Evolutionary conservation across 768 basidiomycete species (phyloP).

Genomic region (Stropharia rugosoannulata): DNA sequence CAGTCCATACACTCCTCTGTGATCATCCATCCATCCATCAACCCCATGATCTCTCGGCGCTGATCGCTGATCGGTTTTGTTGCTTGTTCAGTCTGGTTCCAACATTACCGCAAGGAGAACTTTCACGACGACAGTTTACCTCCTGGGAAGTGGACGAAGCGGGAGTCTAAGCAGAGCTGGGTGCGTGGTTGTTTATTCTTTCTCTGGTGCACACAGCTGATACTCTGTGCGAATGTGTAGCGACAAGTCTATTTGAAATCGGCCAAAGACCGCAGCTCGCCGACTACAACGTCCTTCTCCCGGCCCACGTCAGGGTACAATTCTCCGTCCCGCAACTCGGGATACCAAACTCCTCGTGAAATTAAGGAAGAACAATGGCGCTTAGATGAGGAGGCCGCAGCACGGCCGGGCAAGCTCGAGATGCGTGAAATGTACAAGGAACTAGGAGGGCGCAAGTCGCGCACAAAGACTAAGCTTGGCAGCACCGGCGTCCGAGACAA

Average conservation of each 20-base stretch:
- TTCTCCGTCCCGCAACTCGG: slow-evolving; percentile 48
- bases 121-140: slow-evolving; percentile 80
- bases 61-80: not conserved
- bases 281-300: slow-evolving; percentile 31
- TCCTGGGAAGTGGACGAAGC: slow-evolving; percentile 87
- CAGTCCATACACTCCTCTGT: slow-evolving; percentile 12
- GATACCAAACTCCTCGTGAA: slow-evolving; percentile 79
- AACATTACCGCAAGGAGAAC: slow-evolving; percentile 83
- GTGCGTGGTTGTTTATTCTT: slow-evolving; percentile 30
- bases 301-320: slow-evolving; percentile 43
- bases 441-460: slow-evolving; percentile 80
- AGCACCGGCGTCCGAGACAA: slow-evolving; percentile 68
- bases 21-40: not conserved
- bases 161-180: slow-evolving; percentile 95
- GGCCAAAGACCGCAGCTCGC: slow-evolving; percentile 37
- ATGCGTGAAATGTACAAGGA: slow-evolving; percentile 94
- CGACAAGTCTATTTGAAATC: slow-evolving; percentile 49
- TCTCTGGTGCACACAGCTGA: slow-evolving; percentile 5
- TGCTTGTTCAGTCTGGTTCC: slow-evolving; percentile 79
- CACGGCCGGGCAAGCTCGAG: slow-evolving; percentile 72
- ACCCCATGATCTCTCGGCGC: not conserved
- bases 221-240: slow-evolving; percentile 29
- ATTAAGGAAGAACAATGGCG: slow-evolving; percentile 77
- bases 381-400: slow-evolving; percentile 46
- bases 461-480: slow-evolving; percentile 73